phyloP scores from a whole-genome alignment of 441 rosid genomes.

The Iberis amara region DNA sequence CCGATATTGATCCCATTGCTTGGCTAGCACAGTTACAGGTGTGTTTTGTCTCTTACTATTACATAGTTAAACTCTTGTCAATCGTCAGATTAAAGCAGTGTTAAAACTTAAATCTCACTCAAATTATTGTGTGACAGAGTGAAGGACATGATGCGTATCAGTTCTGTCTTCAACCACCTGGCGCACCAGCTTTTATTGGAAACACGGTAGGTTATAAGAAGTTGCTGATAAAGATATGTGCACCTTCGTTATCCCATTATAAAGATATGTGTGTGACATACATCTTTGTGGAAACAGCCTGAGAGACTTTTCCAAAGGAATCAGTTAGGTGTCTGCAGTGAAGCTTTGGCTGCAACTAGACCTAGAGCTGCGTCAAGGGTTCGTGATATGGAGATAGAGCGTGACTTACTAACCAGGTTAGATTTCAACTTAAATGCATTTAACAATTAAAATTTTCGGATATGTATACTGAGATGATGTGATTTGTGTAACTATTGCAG shows the following conservation, averaged over 20 bases:
- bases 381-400: conserved; percentile 68
- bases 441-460: not conserved
- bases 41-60: not conserved
- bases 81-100: not conserved
- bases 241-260: not conserved
- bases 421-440: not conserved
- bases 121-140: conserved; percentile 31
- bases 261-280: not conserved
- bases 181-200: conserved; percentile 84
- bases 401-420: conserved; percentile 76
- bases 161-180: conserved; percentile 83
- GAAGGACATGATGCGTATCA: conserved; percentile 86
- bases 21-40: conserved; percentile 87
- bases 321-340: conserved; percentile 61
- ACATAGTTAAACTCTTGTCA: no score
- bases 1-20: conserved; percentile 63
- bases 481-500: conserved; percentile 35
- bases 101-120: not conserved
- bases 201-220: conserved; percentile 55
- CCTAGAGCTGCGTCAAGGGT: conserved; percentile 62
- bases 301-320: conserved; percentile 88
- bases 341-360: conserved; percentile 90
- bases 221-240: not conserved
- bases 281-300: conserved; percentile 66
- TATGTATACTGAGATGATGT: conserved; percentile 12